A percentile compares a stretch with the other conserved stretches of the same genome.
These are phyloP conservation scores for Phytophthora vignae DNA, from an alignment of 352 stramenopile species.

Conservation along the genomic window DNA sequence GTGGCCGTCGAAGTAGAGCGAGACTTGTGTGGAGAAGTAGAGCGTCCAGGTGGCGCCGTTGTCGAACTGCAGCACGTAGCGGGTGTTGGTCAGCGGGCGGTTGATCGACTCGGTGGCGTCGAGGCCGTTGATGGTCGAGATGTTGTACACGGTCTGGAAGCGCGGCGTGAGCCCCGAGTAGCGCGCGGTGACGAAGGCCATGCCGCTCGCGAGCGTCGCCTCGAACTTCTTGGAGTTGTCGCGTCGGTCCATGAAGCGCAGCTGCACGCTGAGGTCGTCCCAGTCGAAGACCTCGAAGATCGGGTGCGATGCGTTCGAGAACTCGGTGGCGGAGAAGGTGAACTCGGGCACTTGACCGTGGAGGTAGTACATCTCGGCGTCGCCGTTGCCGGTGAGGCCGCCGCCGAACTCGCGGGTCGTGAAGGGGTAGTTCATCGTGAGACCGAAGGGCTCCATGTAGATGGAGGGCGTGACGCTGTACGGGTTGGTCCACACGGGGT, in stretches of 20 bases:
- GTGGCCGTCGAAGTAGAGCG: constrained; percentile 45
- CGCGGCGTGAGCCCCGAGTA: constrained; percentile 56
- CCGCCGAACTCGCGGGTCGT: constrained; percentile 56
- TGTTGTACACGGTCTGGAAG: constrained; percentile 51
- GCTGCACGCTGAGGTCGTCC: constrained; percentile 61
- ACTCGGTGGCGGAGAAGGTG: constrained; percentile 60
- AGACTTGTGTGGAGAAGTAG: constrained; percentile 52
- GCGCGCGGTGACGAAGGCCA: constrained; percentile 68
- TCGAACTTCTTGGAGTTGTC: constrained; percentile 49
- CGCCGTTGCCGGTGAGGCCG: constrained; percentile 53
- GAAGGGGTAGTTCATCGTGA: constrained; percentile 68
- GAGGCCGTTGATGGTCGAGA: constrained; percentile 62
- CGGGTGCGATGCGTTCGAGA: constrained; percentile 39
- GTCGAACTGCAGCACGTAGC: constrained; percentile 59
- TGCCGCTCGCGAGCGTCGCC: constrained; percentile 62
- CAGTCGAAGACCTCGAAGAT: constrained; percentile 55
- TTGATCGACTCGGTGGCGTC: constrained; percentile 35
- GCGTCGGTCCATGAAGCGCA: constrained; percentile 47
- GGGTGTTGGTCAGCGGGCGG: constrained; percentile 43
- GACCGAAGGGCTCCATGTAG: constrained; percentile 46
- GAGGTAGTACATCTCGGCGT: constrained; percentile 61
- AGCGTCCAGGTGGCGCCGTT: constrained; percentile 66
- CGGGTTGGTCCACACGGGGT: constrained; percentile 74
- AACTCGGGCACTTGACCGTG: constrained; percentile 58
- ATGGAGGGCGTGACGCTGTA: constrained; percentile 60